Conservation (phyloP, 768 basidiomycete species). For the Tylopilus vinaceipallidus region DNA sequence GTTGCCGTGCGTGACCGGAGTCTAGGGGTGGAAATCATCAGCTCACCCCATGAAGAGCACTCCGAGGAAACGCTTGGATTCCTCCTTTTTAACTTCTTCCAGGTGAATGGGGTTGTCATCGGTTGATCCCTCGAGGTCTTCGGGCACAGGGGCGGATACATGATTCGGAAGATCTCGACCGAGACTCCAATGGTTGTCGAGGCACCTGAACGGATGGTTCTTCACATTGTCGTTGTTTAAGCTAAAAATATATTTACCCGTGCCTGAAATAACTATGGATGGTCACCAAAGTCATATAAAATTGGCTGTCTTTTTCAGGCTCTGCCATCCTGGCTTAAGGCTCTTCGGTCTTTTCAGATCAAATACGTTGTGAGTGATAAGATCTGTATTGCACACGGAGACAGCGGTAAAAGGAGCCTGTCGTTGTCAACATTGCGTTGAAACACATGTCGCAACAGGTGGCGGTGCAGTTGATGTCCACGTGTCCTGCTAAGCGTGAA, state of each 20-base stretch:
- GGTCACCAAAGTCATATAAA: constrained; percentile 20
- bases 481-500: constrained; percentile 13
- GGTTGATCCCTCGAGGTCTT: constrained; percentile 17
- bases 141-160: constrained; percentile 20
- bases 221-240: constrained; percentile 24
- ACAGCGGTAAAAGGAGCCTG: too few relatives aligned
- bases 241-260: neutral
- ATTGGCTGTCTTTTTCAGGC: constrained; percentile 4
- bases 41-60: constrained; percentile 22
- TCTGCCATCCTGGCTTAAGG: neutral
- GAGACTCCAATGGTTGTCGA: constrained; percentile 18
- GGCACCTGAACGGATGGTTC: constrained; percentile 28
- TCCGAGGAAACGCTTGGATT: constrained; percentile 26
- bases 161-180: constrained; percentile 25
- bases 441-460: neutral
- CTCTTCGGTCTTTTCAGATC: neutral
- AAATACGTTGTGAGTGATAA: too few relatives aligned
- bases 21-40: neutral
- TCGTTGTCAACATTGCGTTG: too few relatives aligned
- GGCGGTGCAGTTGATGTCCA: constrained; percentile 20
- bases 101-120: constrained; percentile 25
- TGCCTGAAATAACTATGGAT: constrained; percentile 8
- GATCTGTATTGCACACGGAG: too few relatives aligned
- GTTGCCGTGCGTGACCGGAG: neutral
- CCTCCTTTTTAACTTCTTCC: constrained; percentile 20